phyloP scores from a whole-genome alignment of 148 eudicot genomes.

The Cornus controversa region DNA sequence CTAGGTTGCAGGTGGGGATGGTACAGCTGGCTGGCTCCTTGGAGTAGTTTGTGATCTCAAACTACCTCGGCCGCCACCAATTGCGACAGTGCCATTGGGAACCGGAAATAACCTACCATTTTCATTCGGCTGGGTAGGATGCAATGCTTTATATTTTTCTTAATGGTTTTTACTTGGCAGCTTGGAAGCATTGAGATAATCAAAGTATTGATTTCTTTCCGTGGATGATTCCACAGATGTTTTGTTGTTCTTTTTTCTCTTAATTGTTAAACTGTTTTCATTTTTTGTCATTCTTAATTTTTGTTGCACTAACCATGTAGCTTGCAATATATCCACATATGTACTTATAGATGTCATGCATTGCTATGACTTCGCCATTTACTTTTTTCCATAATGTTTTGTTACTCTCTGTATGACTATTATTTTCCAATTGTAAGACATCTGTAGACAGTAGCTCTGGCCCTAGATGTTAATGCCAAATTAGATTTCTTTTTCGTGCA shows the following conservation, averaged over 20 bases:
- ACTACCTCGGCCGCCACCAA: conserved; percentile 30
- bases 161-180: background rate
- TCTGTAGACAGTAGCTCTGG: background rate
- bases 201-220: background rate
- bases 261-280: too few relatives aligned
- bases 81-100: conserved; percentile 41
- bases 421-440: background rate
- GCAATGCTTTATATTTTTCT: background rate
- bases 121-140: conserved; percentile 40
- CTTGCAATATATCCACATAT: background rate
- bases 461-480: background rate
- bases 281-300: too few relatives aligned
- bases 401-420: background rate
- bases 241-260: background rate
- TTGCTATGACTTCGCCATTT: background rate
- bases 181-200: background rate
- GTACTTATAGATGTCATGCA: too few relatives aligned
- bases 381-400: background rate
- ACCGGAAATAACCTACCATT: conserved; percentile 43
- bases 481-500: background rate
- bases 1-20: conserved; percentile 48
- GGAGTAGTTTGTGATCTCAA: conserved; percentile 40
- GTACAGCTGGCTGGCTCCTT: conserved; percentile 39
- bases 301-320: background rate
- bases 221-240: background rate